These are phyloP conservation scores for Trichoderma sp. DNA, from an alignment of 2,329 filamentous ascomycete genomes.

Conservation along the genomic window DNA sequence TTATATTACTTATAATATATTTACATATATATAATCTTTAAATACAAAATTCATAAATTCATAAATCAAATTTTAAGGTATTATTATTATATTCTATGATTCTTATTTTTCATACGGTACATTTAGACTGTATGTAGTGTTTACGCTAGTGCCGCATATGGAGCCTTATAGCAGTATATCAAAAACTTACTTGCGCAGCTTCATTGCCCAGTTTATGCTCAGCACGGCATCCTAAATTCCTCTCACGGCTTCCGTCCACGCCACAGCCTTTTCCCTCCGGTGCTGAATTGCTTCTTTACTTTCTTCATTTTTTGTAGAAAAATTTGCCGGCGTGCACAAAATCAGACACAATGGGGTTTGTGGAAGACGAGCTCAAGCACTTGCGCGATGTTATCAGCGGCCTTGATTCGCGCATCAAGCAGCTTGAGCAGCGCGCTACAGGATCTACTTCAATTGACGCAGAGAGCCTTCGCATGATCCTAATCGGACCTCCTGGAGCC, in stretches of 20 bases:
- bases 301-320: neutral
- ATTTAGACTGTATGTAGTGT: neutral
- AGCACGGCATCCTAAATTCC: constrained; percentile 3
- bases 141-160: neutral
- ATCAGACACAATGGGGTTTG: constrained; percentile 70
- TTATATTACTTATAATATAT: neutral
- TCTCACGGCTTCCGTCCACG: neutral
- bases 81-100: neutral
- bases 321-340: neutral
- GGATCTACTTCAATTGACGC: constrained; percentile 55
- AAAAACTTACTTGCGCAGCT: neutral
- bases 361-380: constrained; percentile 81
- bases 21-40: neutral
- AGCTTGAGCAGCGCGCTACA: constrained; percentile 75
- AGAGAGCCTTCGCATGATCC: constrained; percentile 82
- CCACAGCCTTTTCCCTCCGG: neutral
- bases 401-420: constrained; percentile 83
- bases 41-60: neutral
- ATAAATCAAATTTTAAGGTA: neutral
- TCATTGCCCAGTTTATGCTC: neutral
- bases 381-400: constrained; percentile 81
- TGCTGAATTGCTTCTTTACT: neutral
- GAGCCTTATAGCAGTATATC: neutral
- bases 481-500: constrained; percentile 96
- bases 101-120: neutral